phyloP scores from a whole-genome alignment of 352 stramenopile genomes.

The Lagenidium sp. region DNA sequence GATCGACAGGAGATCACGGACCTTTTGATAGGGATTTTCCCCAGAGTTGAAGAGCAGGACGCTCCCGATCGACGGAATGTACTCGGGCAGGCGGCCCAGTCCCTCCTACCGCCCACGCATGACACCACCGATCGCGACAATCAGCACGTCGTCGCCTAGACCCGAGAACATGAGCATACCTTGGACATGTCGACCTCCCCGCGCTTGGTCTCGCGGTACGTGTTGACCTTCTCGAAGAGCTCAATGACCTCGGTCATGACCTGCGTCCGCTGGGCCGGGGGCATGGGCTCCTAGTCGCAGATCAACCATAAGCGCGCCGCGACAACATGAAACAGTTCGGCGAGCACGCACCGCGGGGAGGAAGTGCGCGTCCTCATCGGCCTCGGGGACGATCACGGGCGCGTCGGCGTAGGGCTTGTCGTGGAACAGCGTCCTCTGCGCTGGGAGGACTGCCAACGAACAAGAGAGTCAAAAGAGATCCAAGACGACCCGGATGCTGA shows the following conservation, averaged over 20 bases:
- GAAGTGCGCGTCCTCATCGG: conserved; percentile 76
- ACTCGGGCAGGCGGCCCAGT: conserved; percentile 65
- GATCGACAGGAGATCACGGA: too few species aligned
- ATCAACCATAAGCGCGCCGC: too few species aligned
- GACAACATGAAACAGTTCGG: too few species aligned
- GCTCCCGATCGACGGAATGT: conserved; percentile 73
- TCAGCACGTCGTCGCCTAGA: too few species aligned
- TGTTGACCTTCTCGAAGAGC: conserved; percentile 79
- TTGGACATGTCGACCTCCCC: conserved; percentile 79
- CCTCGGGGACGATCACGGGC: conserved; percentile 54
- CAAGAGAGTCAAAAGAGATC: too few species aligned
- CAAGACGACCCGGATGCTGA: too few species aligned
- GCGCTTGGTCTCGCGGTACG: conserved; percentile 59
- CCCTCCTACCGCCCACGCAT: conserved; percentile 29
- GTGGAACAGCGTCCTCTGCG: conserved; percentile 70
- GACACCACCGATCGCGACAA: neutral
- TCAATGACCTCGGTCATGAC: conserved; percentile 78
- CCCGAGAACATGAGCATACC: too few species aligned
- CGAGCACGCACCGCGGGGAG: conserved; percentile 36
- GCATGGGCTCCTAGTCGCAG: conserved; percentile 48
- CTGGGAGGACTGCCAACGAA: conserved; percentile 33
- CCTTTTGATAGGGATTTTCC: conserved; percentile 85
- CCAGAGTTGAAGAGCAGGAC: conserved; percentile 84
- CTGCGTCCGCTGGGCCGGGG: conserved; percentile 60
- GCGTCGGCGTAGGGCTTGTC: conserved; percentile 80